Conservation (phyloP, 1,284 basidiomycete species). For the Moniliella sp. region DNA sequence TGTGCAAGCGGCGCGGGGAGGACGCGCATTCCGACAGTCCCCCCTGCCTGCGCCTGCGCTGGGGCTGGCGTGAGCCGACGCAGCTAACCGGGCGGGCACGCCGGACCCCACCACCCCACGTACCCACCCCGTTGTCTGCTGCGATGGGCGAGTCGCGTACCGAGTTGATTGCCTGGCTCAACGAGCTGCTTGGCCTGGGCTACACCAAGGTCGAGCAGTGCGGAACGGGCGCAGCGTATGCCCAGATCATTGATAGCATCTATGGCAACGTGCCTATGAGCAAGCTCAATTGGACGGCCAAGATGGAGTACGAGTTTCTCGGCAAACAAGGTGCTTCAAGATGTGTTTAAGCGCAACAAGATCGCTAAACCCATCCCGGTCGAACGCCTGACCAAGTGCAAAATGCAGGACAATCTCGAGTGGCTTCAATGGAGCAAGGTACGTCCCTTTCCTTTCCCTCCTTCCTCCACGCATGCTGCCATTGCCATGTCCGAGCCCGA, state of each 20-base stretch:
- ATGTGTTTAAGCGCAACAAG: constrained; percentile 41
- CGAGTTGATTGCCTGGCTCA: constrained; percentile 77
- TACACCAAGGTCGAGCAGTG: constrained; percentile 70
- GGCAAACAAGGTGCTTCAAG: constrained; percentile 79
- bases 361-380: constrained; percentile 93
- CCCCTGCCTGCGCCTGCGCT: too few species aligned
- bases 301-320: constrained; percentile 76
- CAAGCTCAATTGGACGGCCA: background rate
- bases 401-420: constrained; percentile 99
- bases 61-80: too few species aligned
- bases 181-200: constrained; percentile 68
- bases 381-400: constrained; percentile 80
- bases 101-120: too few species aligned
- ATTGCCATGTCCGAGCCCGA: background rate
- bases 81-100: too few species aligned
- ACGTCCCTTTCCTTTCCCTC: background rate
- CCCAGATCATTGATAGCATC: constrained; percentile 62
- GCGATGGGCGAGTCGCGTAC: constrained; percentile 42
- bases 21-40: too few species aligned
- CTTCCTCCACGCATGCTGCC: background rate
- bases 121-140: too few species aligned
- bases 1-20: too few species aligned
- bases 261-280: constrained; percentile 40
- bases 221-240: constrained; percentile 39
- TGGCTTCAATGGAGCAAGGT: constrained; percentile 77